A percentile compares a stretch with the other conserved stretches of the same genome.
phyloP scores from a whole-genome alignment of 371 early-diverging fungal genomes.

The Lichtheimia hyalospora region DNA sequence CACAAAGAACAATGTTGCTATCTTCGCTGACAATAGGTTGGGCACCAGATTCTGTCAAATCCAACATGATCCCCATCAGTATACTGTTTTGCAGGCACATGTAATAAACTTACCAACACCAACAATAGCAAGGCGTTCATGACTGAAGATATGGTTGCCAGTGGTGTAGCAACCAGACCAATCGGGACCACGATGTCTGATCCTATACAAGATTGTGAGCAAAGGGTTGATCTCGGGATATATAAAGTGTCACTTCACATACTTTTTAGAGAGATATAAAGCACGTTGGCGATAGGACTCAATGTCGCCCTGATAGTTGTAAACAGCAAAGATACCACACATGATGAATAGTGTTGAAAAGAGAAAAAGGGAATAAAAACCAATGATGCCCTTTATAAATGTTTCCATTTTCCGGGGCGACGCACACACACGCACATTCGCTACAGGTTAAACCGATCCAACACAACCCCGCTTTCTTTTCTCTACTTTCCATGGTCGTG shows the following conservation, averaged over 20 bases:
- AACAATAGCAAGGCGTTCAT: slow-evolving; percentile 96
- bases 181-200: slow-evolving; percentile 97
- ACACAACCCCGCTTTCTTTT: too few species aligned
- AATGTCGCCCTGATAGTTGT: slow-evolving; percentile 80
- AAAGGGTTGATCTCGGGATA: neutral
- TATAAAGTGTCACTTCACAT: slow-evolving; percentile 13
- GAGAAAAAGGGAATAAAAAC: slow-evolving; percentile 6
- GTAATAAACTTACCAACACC: slow-evolving; percentile 76
- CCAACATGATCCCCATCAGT: too few species aligned
- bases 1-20: slow-evolving; percentile 78
- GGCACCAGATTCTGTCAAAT: slow-evolving; percentile 77
- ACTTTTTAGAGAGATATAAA: slow-evolving; percentile 86
- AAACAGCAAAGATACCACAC: slow-evolving; percentile 97
- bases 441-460: too few species aligned
- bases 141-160: slow-evolving; percentile 86
- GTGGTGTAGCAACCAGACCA: slow-evolving; percentile 87
- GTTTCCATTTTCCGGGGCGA: too few species aligned
- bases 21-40: slow-evolving; percentile 93
- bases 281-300: slow-evolving; percentile 80
- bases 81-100: too few species aligned
- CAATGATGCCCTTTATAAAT: neutral
- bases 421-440: too few species aligned
- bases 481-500: too few species aligned
- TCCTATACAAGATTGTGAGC: slow-evolving; percentile 16
- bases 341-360: slow-evolving; percentile 41